Percentiles rank a stretch among this genome's conserved stretches.
Evolutionary conservation across 2,329 filamentous ascomycete genomes (phyloP).

Genomic region (Chalaropsis ovoidea): DNA sequence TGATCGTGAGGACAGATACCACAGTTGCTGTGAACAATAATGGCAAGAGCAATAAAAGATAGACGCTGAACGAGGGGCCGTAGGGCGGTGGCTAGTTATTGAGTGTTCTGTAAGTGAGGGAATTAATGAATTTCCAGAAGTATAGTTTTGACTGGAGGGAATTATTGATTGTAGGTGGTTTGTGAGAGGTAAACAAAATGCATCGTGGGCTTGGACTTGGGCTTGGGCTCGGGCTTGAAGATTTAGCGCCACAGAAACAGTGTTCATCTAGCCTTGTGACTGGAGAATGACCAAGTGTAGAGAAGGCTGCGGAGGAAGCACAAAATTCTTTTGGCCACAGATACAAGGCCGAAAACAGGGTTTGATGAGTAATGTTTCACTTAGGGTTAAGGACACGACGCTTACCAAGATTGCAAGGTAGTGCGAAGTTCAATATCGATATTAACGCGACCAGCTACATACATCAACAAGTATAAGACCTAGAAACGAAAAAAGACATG

Average conservation of each 20-base stretch:
- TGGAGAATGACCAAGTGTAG: background rate
- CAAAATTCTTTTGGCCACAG: background rate
- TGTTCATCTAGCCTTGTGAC: background rate
- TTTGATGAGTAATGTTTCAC: background rate
- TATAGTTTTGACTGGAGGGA: background rate
- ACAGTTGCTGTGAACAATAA: background rate
- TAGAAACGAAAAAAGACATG: background rate
- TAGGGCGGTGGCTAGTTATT: background rate
- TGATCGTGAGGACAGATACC: slow-evolving; percentile 6
- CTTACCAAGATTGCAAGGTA: too few species aligned
- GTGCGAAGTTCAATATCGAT: too few species aligned
- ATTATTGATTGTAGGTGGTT: background rate
- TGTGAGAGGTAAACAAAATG: background rate
- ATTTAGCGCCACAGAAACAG: background rate
- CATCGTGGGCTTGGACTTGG: background rate
- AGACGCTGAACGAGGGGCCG: background rate
- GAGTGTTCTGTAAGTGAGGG: background rate
- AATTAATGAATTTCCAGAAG: background rate
- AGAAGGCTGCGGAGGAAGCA: background rate
- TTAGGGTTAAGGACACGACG: slow-evolving; percentile 14
- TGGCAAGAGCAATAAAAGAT: background rate
- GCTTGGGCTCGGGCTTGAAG: background rate
- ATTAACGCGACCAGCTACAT: too few species aligned
- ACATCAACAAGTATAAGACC: too few species aligned
- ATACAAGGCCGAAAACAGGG: background rate